Evolutionary conservation across 768 basidiomycete genomes (phyloP), one percentile per base, ranked within the genome.

Genomic region (Lactarius psammicola): DNA sequence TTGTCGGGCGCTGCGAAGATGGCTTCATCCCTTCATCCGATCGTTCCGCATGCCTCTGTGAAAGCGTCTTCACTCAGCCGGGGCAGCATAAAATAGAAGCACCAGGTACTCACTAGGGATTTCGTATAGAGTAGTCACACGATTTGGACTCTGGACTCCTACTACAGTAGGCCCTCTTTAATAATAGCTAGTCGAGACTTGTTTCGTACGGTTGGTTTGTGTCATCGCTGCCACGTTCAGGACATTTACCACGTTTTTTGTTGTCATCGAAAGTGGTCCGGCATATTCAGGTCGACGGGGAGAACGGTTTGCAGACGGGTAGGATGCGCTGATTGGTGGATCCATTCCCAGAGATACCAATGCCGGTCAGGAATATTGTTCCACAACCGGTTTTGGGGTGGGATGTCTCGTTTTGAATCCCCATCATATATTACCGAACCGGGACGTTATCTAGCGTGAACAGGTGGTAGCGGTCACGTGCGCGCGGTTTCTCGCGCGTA

Each of bases 11-110:
- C 10, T 64, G 63, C 30, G 56, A 31, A 18, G 36, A 36, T 1
- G 49, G 46, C 49, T 64, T 51, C 31, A 13, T 53, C 46, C 63
- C 44, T n/a, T 57, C 63, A 33, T 13, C 36, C 11, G 15, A 64
- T 51, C 46, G 20, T 20, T 3, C 26, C 28, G 18, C 18, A 8
- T 64, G 63, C 26, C 7, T 42, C 44, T 42, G 18, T 3, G 63
- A 59, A 18, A 13, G 3, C 10, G 18, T 56, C 33, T 4, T 13
- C 17, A 1, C 56, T 33, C 42, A 56, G 18, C 10, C n/a, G 10
- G 7, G n/a, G 17, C 23, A 63, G 42, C 9, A 1, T 46, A 30
- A 55, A 55, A 55, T 33, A 55, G 3, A 9, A 2, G 23, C 49
- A 26, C 49, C 49, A 51, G 26, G 5, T 13, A 26, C 49, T 15